Conservation (phyloP, 805 yeast species). For the Myxozyma kluyveri region DNA sequence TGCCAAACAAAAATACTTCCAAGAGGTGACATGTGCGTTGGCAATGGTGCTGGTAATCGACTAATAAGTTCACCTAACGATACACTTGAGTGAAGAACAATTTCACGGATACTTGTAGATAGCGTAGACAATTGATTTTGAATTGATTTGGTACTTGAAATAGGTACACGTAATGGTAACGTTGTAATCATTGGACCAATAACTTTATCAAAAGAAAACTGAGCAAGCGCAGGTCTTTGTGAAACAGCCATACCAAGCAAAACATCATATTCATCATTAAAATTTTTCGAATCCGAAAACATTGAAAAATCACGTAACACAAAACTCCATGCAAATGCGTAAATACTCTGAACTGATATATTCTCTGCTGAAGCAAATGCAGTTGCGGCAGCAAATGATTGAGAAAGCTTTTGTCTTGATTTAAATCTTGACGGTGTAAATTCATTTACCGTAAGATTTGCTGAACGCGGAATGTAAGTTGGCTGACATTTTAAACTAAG, state of each 20-base stretch:
- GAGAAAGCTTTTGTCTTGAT: background rate
- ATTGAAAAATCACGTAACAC: slow-evolving; percentile 5
- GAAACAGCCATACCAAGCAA: slow-evolving; percentile 28
- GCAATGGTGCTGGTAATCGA: background rate
- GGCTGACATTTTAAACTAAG: background rate
- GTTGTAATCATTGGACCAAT: slow-evolving; percentile 22
- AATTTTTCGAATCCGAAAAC: background rate
- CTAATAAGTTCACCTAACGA: slow-evolving; percentile 4
- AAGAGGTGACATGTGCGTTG: background rate
- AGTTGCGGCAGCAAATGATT: background rate
- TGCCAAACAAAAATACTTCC: slow-evolving; percentile 23
- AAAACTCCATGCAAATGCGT: slow-evolving; percentile 27
- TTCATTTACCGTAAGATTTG: background rate
- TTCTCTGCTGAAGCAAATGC: background rate
- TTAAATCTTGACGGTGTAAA: background rate
- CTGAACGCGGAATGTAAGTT: background rate
- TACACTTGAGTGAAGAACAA: slow-evolving; percentile 6
- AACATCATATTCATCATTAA: slow-evolving; percentile 16
- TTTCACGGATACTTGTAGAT: background rate
- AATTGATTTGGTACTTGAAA: background rate
- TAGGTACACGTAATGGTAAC: slow-evolving; percentile 16
- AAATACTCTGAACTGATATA: slow-evolving; percentile 21
- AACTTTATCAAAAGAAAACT: background rate
- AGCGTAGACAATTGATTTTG: too few species aligned
- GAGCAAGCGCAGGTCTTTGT: slow-evolving; percentile 17